Conservation (phyloP, 177 flowering plant species). For the Vitis hybrid region DNA sequence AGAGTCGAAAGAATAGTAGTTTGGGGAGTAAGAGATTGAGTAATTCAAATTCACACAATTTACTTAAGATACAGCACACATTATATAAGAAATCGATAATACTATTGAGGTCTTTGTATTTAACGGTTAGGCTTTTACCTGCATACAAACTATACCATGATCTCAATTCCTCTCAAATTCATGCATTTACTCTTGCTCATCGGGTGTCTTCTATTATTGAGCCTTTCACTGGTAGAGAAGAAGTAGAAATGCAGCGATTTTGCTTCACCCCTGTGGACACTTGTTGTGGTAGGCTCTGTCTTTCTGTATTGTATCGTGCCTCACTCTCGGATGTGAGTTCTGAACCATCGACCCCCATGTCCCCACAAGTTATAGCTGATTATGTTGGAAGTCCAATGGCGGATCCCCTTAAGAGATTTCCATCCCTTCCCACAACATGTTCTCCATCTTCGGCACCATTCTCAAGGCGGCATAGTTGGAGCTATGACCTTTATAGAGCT, state of each 20-base stretch:
- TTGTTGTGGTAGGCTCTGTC: slow-evolving; percentile 73
- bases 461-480: slow-evolving; percentile 80
- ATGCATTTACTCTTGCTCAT: slow-evolving; percentile 51
- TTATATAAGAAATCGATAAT: slow-evolving; percentile 70
- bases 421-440: slow-evolving; percentile 49
- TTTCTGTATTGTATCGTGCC: slow-evolving; percentile 64
- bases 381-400: slow-evolving; percentile 98
- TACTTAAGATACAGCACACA: slow-evolving; percentile 28
- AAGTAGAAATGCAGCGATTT: slow-evolving; percentile 75
- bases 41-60: not conserved
- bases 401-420: slow-evolving; percentile 69
- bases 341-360: slow-evolving; percentile 67
- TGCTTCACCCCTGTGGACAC: slow-evolving; percentile 80
- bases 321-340: slow-evolving; percentile 53
- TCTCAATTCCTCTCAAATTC: slow-evolving; percentile 64
- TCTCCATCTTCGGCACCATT: slow-evolving; percentile 61
- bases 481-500: slow-evolving; percentile 54
- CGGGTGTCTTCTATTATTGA: slow-evolving; percentile 69
- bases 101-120: slow-evolving; percentile 77
- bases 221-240: slow-evolving; percentile 74
- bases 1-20: slow-evolving; percentile 45
- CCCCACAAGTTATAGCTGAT: slow-evolving; percentile 74
- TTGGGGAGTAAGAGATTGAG: slow-evolving; percentile 49
- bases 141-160: slow-evolving; percentile 78
- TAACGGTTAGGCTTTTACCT: slow-evolving; percentile 80